Conservation (phyloP, 306 rosid genomes). For the Rosa rugosa region DNA sequence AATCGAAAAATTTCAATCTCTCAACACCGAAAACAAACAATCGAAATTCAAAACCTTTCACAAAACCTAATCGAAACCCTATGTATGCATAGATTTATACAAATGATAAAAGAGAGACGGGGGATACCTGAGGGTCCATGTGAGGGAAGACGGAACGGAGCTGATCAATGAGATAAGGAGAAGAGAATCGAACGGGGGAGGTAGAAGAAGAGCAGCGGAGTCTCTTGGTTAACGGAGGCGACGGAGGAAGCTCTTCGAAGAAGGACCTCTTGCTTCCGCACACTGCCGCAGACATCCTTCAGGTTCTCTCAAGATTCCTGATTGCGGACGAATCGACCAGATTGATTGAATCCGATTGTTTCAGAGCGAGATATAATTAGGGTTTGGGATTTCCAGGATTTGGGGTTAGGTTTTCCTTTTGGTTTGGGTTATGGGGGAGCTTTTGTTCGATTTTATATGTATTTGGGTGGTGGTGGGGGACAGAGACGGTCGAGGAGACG, state of each 20-base stretch:
- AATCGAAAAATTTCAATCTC: background rate
- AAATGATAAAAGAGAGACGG: background rate
- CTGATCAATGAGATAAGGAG: slow-evolving; percentile 61
- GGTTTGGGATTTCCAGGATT: slow-evolving; percentile 12
- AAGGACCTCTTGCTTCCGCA: slow-evolving; percentile 97
- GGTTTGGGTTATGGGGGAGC: background rate
- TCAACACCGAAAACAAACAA: background rate
- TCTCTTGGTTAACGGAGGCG: slow-evolving; percentile 85
- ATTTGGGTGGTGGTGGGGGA: background rate
- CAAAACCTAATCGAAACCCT: background rate
- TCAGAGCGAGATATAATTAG: background rate
- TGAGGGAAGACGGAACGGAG: slow-evolving; percentile 71
- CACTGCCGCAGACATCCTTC: slow-evolving; percentile 98
- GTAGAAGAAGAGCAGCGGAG: slow-evolving; percentile 82
- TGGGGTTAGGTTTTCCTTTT: slow-evolving; percentile 24
- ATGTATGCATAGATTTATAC: background rate
- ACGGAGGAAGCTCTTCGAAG: slow-evolving; percentile 93
- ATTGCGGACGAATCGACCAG: slow-evolving; percentile 1
- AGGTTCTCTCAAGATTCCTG: slow-evolving; percentile 7
- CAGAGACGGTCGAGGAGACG: background rate
- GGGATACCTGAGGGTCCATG: slow-evolving; percentile 58
- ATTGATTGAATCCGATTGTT: slow-evolving; percentile 12
- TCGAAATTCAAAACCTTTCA: background rate
- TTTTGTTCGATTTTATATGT: background rate
- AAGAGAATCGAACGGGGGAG: slow-evolving; percentile 67